Evolutionary conservation across 1,139 yeast species (phyloP).

Genomic region (Sugiyamaella japonica): DNA sequence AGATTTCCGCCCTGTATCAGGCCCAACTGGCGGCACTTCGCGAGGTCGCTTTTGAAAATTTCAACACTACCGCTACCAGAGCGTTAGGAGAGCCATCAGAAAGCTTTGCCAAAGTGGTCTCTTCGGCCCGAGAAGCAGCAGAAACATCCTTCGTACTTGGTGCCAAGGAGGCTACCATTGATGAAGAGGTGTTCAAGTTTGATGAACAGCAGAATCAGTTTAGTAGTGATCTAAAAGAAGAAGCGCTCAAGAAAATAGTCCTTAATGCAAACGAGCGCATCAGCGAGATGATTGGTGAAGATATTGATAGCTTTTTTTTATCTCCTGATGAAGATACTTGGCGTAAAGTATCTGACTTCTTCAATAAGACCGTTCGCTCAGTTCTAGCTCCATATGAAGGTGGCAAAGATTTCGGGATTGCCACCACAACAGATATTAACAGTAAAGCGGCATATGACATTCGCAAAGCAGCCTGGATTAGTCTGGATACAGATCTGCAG

Average conservation of each 20-base stretch:
- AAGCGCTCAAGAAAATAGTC: slow-evolving; percentile 40
- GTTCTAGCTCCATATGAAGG: slow-evolving; percentile 39
- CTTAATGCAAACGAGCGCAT: slow-evolving; percentile 33
- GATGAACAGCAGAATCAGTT: slow-evolving; percentile 29
- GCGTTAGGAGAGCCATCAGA: slow-evolving; percentile 6
- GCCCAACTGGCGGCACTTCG: slow-evolving; percentile 44
- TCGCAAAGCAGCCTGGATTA: slow-evolving; percentile 61
- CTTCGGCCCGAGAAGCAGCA: slow-evolving; percentile 24
- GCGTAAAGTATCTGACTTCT: slow-evolving; percentile 57
- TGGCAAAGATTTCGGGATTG: slow-evolving; percentile 63
- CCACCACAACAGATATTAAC: slow-evolving; percentile 51
- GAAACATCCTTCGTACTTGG: slow-evolving; percentile 24
- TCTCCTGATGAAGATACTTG: slow-evolving; percentile 56
- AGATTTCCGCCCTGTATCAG: slow-evolving; percentile 44
- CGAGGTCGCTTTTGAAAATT: slow-evolving; percentile 35
- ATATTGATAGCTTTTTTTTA: slow-evolving; percentile 35
- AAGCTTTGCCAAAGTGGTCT: slow-evolving; percentile 25
- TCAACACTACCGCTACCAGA: slow-evolving; percentile 26
- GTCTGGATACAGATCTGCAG: slow-evolving; percentile 57
- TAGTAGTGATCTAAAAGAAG: slow-evolving; percentile 38
- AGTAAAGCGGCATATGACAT: slow-evolving; percentile 46
- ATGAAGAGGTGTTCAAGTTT: slow-evolving; percentile 31
- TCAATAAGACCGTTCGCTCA: slow-evolving; percentile 45
- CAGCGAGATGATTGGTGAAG: slow-evolving; percentile 32
- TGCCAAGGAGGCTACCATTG: slow-evolving; percentile 32